Base-by-base conservation (phyloP, 306 rosid species). In the Quercus agrifolia region DNA sequence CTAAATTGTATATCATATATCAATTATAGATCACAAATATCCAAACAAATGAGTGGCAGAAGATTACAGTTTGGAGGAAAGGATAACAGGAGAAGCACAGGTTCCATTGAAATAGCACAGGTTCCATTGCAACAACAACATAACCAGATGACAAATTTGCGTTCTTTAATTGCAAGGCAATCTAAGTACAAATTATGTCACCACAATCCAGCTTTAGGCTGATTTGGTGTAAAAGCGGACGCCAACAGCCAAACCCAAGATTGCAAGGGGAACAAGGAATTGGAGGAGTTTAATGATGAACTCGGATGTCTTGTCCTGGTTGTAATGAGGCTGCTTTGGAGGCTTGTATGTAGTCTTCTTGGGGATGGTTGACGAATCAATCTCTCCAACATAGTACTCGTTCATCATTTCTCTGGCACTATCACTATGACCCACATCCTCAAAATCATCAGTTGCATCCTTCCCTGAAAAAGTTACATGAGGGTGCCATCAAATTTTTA, bases 381-480 rank as follows among this genome's bases (percentile, higher is more conserved):
- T 86, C 74, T 86, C 85, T 28, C 91, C 89, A 4, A 88, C 76
- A 38, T 81, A 83, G 78, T 73, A 84, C 77, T 86, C 82, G 52
- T 82, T 79, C 89, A 88, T 64, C 89, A 84, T 86, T 58, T 79
- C 91, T 82, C 83, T 86, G 56, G 91, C 91, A 75, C 79, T 82
- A 27, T 79, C 85, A 56, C 89, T 88, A 18, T 88, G 91, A 75
- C 91, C 91, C 76, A 86, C 89, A 20, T 88, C 91, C 83, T 88
- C 91, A 20, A 88, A 88, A 82, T 88, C 91, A 75, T 88, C 91
- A 5, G 91, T 88, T 79, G 89, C 91, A 61, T 88, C 91, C 75
- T 88, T 88, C 59, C 91, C 91, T 88, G 78, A 15, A 21, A 31
- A 7, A 33, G 31, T 27, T 27, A 25, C 75, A 70, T 8, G 15